Base-by-base conservation (phyloP, 202 grass and related monocot species). In the Zoysia matrella region DNA sequence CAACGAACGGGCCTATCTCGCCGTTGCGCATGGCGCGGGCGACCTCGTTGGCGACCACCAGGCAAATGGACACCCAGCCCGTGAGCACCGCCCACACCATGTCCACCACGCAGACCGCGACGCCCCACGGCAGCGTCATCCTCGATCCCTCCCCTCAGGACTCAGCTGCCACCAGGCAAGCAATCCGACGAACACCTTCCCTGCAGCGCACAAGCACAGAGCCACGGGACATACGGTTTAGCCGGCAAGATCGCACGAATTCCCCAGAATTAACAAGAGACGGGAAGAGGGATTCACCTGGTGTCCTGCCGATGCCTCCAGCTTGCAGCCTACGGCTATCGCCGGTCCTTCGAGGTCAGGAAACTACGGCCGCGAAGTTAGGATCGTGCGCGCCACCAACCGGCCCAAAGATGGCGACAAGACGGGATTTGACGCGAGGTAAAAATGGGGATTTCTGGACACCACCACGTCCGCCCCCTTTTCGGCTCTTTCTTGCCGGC, bases 51-150 rank as follows among this genome's bases (percentile, higher is more conserved):
- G 95, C 92, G 63, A 95, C 54, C 9, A 84, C 9, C 60, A 98
- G 60, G 83, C 90, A 98, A 11, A 81, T 87, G 6, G 92, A 93
- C n/a, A 98, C 86, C 95, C 95, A 95, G 6, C 69, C 51, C 42
- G 90, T 81, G 65, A 98, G 81, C 56, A 85, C 79, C 42, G 54
- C 85, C 95, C 91, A 88, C 51, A 98, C 92, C 91, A 88, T 88
- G 52, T 88, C 88, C 73, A 98, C 85, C 46, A 95, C 84, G 89
- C 84, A 66, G 3, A 87, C 77, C 2, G 95, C 66, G 47, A 91
- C 40, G 0, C 71, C 80, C 78, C 90, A 93, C 0, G 90, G 75
- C 90, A 98, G 88, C 44, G 75, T 67, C 90, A 88, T 94, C 77
- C 72, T 69, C 11, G 2, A 46, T 9, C 15, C 65, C n/a, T 13